Percentiles rank a stretch among this genome's conserved stretches.
Conservation (phyloP, 495 filamentous ascomycete genomes). For the Talaromyces thailandensis region DNA sequence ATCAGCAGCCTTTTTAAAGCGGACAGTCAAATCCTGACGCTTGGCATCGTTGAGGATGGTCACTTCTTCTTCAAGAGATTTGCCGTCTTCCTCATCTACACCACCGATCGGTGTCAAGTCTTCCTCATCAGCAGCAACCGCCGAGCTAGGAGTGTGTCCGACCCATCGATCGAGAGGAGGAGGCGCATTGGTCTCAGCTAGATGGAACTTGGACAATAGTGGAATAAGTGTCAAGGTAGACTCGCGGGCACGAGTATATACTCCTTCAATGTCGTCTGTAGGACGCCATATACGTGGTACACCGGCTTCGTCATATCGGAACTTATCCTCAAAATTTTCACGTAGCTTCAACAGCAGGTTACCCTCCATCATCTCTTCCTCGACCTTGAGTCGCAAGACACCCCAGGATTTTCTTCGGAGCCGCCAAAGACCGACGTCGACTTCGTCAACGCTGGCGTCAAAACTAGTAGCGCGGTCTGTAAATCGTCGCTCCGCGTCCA, state of each 20-base stretch:
- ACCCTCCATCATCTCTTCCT: conserved; percentile 96
- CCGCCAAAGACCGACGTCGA: conserved; percentile 88
- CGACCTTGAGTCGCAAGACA: conserved; percentile 79
- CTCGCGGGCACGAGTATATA: conserved; percentile 85
- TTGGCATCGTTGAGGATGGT: conserved; percentile 85
- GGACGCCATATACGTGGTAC: conserved; percentile 96
- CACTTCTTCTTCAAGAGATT: conserved; percentile 91
- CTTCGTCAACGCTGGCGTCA: conserved; percentile 84
- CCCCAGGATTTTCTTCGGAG: conserved; percentile 90
- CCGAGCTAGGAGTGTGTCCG: conserved; percentile 66
- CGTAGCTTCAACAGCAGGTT: conserved; percentile 91
- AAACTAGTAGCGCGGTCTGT: conserved; percentile 83
- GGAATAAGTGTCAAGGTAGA: conserved; percentile 86
- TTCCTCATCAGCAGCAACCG: conserved; percentile 78
- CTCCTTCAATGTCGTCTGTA: conserved; percentile 90
- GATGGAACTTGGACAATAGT: conserved; percentile 73
- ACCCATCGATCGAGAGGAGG: conserved; percentile 78
- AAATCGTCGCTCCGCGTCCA: conserved; percentile 77
- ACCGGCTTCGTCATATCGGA: conserved; percentile 91
- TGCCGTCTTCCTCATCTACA: conserved; percentile 85
- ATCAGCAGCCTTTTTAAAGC: conserved; percentile 96
- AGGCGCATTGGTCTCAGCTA: conserved; percentile 57
- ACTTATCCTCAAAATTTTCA: conserved; percentile 98
- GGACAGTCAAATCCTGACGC: conserved; percentile 76
- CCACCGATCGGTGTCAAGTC: conserved; percentile 79